Percentiles rank a stretch among this genome's conserved stretches.
Evolutionary conservation across 2,329 filamentous ascomycete genomes (phyloP).

Genomic region (Fusarium falciforme): DNA sequence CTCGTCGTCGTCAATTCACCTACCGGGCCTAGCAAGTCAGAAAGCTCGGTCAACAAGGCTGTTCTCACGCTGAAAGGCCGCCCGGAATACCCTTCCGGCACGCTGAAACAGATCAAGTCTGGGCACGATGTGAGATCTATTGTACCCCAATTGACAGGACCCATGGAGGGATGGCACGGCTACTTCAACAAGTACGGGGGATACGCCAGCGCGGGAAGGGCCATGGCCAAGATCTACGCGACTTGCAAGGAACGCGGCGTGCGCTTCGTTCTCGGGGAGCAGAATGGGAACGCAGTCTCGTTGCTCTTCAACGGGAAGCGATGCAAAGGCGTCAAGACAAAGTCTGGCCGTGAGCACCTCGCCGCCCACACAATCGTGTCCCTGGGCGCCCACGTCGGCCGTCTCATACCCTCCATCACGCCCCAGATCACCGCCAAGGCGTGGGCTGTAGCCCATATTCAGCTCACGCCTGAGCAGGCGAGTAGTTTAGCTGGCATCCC

Average conservation of each 20-base stretch:
- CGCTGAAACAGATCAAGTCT: slow-evolving; percentile 52
- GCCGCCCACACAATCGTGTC: slow-evolving; percentile 59
- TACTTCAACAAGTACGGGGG: slow-evolving; percentile 68
- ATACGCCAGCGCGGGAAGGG: slow-evolving; percentile 65
- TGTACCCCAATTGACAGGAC: slow-evolving; percentile 59
- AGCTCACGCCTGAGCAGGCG: slow-evolving; percentile 64
- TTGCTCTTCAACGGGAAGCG: slow-evolving; percentile 2
- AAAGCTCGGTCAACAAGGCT: slow-evolving; percentile 54
- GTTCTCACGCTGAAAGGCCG: slow-evolving; percentile 47
- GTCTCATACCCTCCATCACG: slow-evolving; percentile 59
- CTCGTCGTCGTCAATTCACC: slow-evolving; percentile 60
- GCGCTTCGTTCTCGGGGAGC: slow-evolving; percentile 50
- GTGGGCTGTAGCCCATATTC: slow-evolving; percentile 69
- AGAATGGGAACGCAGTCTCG: slow-evolving; percentile 4
- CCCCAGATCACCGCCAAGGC: slow-evolving; percentile 63
- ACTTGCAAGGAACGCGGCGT: slow-evolving; percentile 54
- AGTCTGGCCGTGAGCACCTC: slow-evolving; percentile 2
- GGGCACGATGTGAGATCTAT: slow-evolving; percentile 52
- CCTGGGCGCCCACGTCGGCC: slow-evolving; percentile 60
- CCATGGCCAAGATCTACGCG: slow-evolving; percentile 59
- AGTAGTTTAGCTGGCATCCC: slow-evolving; percentile 66
- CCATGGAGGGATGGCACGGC: slow-evolving; percentile 64
- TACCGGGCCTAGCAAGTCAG: slow-evolving; percentile 59
- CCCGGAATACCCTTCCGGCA: slow-evolving; percentile 52
- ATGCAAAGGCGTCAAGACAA: slow-evolving; percentile 14